Percentiles rank a stretch among this genome's conserved stretches.
These are phyloP conservation scores for Binderoboletus segoi DNA, from an alignment of 1,284 basidiomycete species.

Conservation along the genomic window DNA sequence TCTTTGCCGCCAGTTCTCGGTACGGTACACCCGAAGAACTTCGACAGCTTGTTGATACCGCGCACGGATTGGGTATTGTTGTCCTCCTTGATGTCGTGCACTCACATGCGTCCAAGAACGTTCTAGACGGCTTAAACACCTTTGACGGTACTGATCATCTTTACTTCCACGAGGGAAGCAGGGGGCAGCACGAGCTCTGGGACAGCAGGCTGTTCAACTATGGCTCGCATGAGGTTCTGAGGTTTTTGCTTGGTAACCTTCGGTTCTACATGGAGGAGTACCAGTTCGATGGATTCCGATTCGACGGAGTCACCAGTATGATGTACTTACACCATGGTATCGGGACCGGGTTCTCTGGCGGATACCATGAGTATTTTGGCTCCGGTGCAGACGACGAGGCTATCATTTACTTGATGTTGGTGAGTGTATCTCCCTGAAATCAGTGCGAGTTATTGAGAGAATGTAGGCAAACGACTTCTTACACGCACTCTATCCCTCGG, in stretches of 20 bases:
- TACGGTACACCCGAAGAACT: slow-evolving; percentile 95
- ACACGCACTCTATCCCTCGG: slow-evolving; percentile 77
- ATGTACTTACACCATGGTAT: slow-evolving; percentile 98
- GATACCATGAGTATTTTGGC: slow-evolving; percentile 98
- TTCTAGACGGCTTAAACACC: slow-evolving; percentile 92
- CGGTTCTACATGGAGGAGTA: slow-evolving; percentile 96
- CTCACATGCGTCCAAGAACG: slow-evolving; percentile 98
- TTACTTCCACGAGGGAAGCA: slow-evolving; percentile 94
- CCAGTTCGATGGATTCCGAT: slow-evolving; percentile 96
- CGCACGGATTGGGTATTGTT: slow-evolving; percentile 90
- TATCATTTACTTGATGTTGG: slow-evolving; percentile 95
- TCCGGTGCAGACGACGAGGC: slow-evolving; percentile 83
- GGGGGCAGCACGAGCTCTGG: slow-evolving; percentile 95
- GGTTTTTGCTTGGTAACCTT: slow-evolving; percentile 94
- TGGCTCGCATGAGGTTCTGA: slow-evolving; percentile 88
- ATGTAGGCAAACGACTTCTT: slow-evolving; percentile 88
- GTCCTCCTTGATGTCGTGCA: slow-evolving; percentile 97
- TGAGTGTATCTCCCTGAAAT: slow-evolving; percentile 43
- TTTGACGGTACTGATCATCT: slow-evolving; percentile 97
- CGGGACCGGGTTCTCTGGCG: slow-evolving; percentile 95
- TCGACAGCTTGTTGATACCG: slow-evolving; percentile 93
- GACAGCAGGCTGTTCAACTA: slow-evolving; percentile 98
- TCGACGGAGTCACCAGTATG: slow-evolving; percentile 99
- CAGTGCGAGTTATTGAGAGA: slow-evolving; percentile 10
- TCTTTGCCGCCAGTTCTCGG: slow-evolving; percentile 96